Evolutionary conservation across 257 asterid species (phyloP).

Genomic region (Primulina eburnea): DNA sequence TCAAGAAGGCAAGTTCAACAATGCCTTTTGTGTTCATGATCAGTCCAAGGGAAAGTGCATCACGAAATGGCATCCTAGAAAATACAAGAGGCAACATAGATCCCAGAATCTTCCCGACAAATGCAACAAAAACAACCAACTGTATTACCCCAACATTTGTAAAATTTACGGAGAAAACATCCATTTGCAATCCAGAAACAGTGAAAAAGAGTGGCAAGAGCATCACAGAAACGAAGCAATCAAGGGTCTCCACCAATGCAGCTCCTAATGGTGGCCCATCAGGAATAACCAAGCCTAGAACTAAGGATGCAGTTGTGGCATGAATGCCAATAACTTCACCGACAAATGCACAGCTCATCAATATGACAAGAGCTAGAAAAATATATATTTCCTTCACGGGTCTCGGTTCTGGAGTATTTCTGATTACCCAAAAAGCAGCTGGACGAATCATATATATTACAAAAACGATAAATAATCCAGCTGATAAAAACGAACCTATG

Average conservation of each 20-base stretch:
- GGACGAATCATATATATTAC: slow-evolving; percentile 49
- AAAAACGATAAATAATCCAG: slow-evolving; percentile 29
- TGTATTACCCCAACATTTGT: slow-evolving; percentile 46
- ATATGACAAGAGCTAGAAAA: slow-evolving; percentile 29
- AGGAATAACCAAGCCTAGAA: slow-evolving; percentile 55
- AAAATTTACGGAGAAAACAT: slow-evolving; percentile 39
- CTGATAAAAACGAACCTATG: slow-evolving; percentile 34
- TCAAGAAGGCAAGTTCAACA: slow-evolving; percentile 60
- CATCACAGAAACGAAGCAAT: slow-evolving; percentile 51
- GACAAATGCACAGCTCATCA: slow-evolving; percentile 41
- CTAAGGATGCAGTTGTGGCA: slow-evolving; percentile 45
- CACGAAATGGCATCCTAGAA: slow-evolving; percentile 58
- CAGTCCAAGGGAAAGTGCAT: slow-evolving; percentile 64
- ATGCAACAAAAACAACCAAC: slow-evolving; percentile 54
- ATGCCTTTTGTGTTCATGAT: slow-evolving; percentile 77
- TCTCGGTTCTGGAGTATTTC: slow-evolving; percentile 50
- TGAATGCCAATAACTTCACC: slow-evolving; percentile 57
- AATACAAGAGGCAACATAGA: slow-evolving; percentile 54
- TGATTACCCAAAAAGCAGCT: slow-evolving; percentile 56
- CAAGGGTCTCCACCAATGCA: slow-evolving; percentile 58
- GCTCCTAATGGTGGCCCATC: slow-evolving; percentile 70
- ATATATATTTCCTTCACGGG: slow-evolving; percentile 53
- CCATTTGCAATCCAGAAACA: slow-evolving; percentile 53
- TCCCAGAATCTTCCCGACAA: slow-evolving; percentile 55
- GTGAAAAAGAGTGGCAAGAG: slow-evolving; percentile 57